Percentiles rank a stretch among this genome's conserved stretches.
Conservation (phyloP, 257 asterid species). For the Anisodus acutangulus region DNA sequence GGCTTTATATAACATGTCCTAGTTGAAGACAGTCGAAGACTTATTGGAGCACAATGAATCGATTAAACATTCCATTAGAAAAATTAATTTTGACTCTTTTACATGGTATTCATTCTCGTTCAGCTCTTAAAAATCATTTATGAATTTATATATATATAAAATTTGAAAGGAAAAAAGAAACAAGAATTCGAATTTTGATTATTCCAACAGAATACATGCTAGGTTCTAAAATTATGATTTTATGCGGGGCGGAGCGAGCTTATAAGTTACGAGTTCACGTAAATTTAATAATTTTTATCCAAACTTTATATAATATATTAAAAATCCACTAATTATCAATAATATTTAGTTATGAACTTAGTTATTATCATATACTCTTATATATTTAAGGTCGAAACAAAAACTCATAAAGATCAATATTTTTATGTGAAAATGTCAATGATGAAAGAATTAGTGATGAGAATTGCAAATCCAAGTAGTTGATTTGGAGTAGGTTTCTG, state of each 20-base stretch:
- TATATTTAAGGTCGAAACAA: no score
- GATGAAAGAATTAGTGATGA: not conserved
- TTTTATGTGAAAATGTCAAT: no score
- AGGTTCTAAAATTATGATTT: not conserved
- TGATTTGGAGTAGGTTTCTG: constrained; percentile 42
- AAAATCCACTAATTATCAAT: no score
- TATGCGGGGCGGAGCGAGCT: not conserved
- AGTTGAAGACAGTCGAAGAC: not conserved
- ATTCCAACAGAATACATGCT: not conserved
- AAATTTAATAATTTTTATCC: no score
- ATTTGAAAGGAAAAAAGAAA: not conserved
- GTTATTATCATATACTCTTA: no score
- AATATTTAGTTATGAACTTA: no score
- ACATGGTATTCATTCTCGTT: not conserved
- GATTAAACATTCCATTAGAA: not conserved
- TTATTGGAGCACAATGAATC: not conserved
- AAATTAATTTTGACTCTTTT: no score
- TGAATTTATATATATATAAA: not conserved
- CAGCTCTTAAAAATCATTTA: not conserved
- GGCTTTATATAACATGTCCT: not conserved
- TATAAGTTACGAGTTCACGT: no score
- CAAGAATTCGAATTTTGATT: not conserved
- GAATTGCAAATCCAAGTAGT: constrained; percentile 44
- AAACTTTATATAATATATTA: no score
- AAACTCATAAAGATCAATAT: no score